A percentile compares a stretch with the other conserved stretches of the same genome.
Conservation (phyloP, 495 filamentous ascomycete species). For the Lasiosphaeris hirsuta region DNA sequence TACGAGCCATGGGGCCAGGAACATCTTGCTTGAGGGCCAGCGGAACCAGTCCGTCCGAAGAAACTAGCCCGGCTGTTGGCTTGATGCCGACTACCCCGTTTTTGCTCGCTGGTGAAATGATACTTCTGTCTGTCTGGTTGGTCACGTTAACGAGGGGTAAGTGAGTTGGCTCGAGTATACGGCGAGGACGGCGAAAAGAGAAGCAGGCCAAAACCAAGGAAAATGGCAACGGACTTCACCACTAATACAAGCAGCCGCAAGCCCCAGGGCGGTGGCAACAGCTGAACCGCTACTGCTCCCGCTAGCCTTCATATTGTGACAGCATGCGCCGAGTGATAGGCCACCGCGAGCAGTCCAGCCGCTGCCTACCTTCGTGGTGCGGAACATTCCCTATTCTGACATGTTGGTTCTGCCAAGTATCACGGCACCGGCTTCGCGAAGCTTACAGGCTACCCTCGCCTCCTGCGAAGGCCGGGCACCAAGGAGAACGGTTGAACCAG, state of each 20-base stretch:
- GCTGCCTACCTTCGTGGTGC: neutral
- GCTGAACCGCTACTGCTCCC: neutral
- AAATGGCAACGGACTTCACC: neutral
- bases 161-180: neutral
- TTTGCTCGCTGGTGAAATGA: neutral
- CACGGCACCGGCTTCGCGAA: neutral
- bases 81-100: constrained; percentile 3
- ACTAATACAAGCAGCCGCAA: neutral
- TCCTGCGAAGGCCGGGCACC: neutral
- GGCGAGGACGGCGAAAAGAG: neutral
- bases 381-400: constrained; percentile 4
- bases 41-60: neutral
- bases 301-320: neutral
- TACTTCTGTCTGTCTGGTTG: neutral
- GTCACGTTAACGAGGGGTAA: no score
- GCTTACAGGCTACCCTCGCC: neutral
- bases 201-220: neutral
- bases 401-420: constrained; percentile 4
- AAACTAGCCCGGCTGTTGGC: neutral
- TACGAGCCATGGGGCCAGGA: neutral
- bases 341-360: neutral
- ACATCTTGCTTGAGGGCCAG: neutral
- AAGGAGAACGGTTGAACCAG: neutral
- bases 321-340: neutral
- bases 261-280: constrained; percentile 1